phyloP scores from a whole-genome alignment of 352 stramenopile species.

The Pythium plurisporium region DNA sequence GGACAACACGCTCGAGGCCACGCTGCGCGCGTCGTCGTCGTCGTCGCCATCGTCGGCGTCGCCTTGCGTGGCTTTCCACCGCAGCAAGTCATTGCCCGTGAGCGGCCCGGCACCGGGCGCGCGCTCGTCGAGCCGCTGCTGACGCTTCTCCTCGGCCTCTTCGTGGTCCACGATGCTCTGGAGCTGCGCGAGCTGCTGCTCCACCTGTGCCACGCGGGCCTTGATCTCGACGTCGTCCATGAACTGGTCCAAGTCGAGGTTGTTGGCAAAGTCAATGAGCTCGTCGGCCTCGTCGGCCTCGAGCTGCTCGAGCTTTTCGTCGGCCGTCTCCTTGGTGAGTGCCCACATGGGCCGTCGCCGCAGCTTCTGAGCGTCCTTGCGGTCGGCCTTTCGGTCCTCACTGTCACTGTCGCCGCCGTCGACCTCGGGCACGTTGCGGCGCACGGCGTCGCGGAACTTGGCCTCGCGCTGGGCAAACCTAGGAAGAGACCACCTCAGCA shows the following conservation, averaged over 20 bases:
- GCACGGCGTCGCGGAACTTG: slow-evolving; percentile 64
- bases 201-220: slow-evolving; percentile 75
- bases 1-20: slow-evolving; percentile 73
- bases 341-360: slow-evolving; percentile 85
- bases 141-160: slow-evolving; percentile 78
- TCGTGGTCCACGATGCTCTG: slow-evolving; percentile 79
- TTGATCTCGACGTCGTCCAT: slow-evolving; percentile 90
- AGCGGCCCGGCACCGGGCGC: slow-evolving; percentile 21
- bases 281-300: slow-evolving; percentile 87
- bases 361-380: slow-evolving; percentile 21
- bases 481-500: no score
- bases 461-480: slow-evolving; percentile 74
- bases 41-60: slow-evolving; percentile 24
- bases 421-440: slow-evolving; percentile 27
- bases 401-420: slow-evolving; percentile 17
- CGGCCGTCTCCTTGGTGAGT: slow-evolving; percentile 79
- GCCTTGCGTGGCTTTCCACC: slow-evolving; percentile 25
- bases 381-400: slow-evolving; percentile 17
- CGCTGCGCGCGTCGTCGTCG: slow-evolving; percentile 63
- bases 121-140: slow-evolving; percentile 67
- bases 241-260: slow-evolving; percentile 93
- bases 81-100: slow-evolving; percentile 50
- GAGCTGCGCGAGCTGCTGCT: slow-evolving; percentile 88
- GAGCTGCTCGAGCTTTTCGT: slow-evolving; percentile 68
- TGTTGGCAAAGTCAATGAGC: slow-evolving; percentile 92